phyloP scores from a whole-genome alignment of 305 asterid genomes.

The Rubia peregrina region DNA sequence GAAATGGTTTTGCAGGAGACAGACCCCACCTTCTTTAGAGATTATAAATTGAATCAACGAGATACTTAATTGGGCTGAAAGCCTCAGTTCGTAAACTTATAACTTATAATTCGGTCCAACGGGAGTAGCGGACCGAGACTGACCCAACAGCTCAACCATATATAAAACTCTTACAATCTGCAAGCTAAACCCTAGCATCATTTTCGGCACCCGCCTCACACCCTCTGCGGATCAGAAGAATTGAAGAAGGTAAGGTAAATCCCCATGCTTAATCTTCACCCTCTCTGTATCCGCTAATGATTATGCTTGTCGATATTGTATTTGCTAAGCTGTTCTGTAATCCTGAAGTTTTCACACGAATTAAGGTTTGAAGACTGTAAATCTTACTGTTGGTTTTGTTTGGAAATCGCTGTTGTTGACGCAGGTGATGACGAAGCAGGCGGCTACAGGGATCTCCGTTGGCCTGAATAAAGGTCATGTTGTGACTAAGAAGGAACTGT shows the following conservation, averaged over 20 bases:
- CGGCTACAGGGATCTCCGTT: conserved; percentile 51
- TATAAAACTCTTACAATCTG: neutral
- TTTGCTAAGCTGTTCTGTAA: neutral
- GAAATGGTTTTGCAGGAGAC: no score
- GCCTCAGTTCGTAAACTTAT: neutral
- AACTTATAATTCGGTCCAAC: neutral
- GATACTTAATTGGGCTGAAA: neutral
- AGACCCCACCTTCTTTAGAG: no score
- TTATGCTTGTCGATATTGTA: neutral
- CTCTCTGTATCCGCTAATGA: neutral
- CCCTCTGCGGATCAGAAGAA: conserved; percentile 1
- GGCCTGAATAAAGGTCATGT: conserved; percentile 65
- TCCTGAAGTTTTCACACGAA: neutral
- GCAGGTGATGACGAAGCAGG: conserved; percentile 57
- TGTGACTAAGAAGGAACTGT: conserved; percentile 57
- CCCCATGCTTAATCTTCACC: neutral
- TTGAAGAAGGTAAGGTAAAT: conserved; percentile 13
- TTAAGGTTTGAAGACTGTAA: neutral
- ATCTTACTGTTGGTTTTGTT: neutral
- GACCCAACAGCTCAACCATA: neutral
- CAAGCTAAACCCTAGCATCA: conserved; percentile 16
- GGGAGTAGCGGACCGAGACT: neutral
- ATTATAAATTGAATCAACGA: no score
- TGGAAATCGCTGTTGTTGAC: neutral
- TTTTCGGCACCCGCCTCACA: conserved; percentile 19